Evolutionary conservation across 2,329 filamentous ascomycete species (phyloP), one percentile per base, ranked within the genome.

Genomic region (Arthrocladium fulminans): DNA sequence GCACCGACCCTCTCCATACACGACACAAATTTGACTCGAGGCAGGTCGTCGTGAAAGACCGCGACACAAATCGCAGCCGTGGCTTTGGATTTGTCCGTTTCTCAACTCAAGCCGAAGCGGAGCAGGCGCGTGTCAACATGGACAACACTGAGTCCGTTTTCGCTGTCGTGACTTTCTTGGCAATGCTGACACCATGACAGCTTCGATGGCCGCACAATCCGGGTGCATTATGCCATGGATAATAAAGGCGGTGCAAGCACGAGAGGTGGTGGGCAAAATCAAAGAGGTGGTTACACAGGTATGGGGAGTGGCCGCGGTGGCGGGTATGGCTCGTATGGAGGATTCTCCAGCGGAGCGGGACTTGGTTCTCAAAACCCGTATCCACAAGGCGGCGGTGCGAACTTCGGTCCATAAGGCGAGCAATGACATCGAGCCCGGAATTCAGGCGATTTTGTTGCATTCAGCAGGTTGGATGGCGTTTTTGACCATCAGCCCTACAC

Each of bases 1-100:
- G 12, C 6, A 30, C 41, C 13, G 3, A 20, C 3, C 39, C 54
- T 61, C 48, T 25, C 13, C 29, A 19, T 58, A 52, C 29, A 51
- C 49, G 40, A 49, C 43, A 50, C 35, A 34, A 37, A 32, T 49
- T 40, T 39, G 48, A 44, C 46, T 43, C 34, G 4, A 20, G 52
- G 53, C 63, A 97, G 90, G 86, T 95, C 54, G 90, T 98, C 59
- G 89, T 97, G 62, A 97, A 95, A 74, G 90, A 98, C 69, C 87
- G 89, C 63, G 90, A 97, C 65, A 96, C 90, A 63, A 86, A 88
- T 61, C 88, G 90, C 67, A 96, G 89, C 76, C 87, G 92, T 67
- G 92, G 92, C 52, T 98, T 97, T 67, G 92, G 92, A 41, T 97
- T 97, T 67, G 90, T 98, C 55, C 86, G 89, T 60, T 98, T 90